These are phyloP conservation scores for Talaromyces sp. DNA, from an alignment of 2,329 filamentous ascomycete genomes.

Conservation along the genomic window DNA sequence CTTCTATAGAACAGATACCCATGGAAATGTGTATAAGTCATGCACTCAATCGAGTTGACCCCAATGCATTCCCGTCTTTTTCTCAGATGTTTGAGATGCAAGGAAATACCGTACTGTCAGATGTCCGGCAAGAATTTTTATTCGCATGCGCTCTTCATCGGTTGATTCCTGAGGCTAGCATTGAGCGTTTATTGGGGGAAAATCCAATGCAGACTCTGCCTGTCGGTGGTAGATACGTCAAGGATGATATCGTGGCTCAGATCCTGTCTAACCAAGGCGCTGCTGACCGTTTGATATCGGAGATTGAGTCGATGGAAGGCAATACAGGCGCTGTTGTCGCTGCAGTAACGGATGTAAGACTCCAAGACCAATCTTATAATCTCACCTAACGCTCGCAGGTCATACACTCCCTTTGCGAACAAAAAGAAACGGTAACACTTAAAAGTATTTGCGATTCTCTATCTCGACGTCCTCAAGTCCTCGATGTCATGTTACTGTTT, in stretches of 20 bases:
- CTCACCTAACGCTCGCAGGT: slow-evolving; percentile 34
- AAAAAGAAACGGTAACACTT: slow-evolving; percentile 62
- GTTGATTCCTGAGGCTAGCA: slow-evolving; percentile 73
- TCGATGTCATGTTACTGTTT: slow-evolving; percentile 62
- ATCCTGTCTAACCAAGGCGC: slow-evolving; percentile 74
- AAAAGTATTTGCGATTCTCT: slow-evolving; percentile 61
- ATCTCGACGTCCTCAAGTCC: slow-evolving; percentile 53
- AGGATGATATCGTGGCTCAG: slow-evolving; percentile 74
- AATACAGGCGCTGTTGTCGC: slow-evolving; percentile 84
- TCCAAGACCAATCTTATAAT: background rate
- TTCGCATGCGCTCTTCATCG: slow-evolving; percentile 87
- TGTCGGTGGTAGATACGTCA: slow-evolving; percentile 69
- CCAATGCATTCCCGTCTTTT: slow-evolving; percentile 62
- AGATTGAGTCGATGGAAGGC: slow-evolving; percentile 85
- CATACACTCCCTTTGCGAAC: slow-evolving; percentile 57
- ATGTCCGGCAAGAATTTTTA: slow-evolving; percentile 78
- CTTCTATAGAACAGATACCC: slow-evolving; percentile 59
- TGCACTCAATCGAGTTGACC: slow-evolving; percentile 63
- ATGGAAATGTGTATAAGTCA: slow-evolving; percentile 66
- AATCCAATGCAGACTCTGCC: slow-evolving; percentile 78
- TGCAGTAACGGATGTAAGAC: slow-evolving; percentile 67
- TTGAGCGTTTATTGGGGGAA: slow-evolving; percentile 78
- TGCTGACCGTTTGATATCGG: slow-evolving; percentile 72
- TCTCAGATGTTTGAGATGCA: slow-evolving; percentile 64
- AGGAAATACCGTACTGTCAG: slow-evolving; percentile 59